Evolutionary conservation across 176 grass and related monocot species (phyloP), one percentile per base, ranked within the genome.

Genomic region (Oryza meyeriana): DNA sequence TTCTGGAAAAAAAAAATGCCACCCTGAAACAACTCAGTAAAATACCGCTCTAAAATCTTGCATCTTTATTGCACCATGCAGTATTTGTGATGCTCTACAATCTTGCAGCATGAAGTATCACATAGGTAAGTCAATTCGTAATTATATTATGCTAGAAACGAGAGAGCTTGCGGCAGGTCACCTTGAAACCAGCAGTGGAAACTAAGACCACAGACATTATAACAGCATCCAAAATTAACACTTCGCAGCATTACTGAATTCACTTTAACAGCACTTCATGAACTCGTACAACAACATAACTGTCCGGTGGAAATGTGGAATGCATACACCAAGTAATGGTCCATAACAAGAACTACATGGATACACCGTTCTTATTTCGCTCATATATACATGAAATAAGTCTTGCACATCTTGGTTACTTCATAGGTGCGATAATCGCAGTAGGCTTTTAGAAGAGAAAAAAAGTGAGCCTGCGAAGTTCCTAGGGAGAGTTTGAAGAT

Each of bases 261-360:
- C 35, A 41, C 34, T 35, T n/a, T 4, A 78, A 59, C 27, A 79
- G 44, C 44, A 24, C 42, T 67, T 73, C 67, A 67, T 66, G 42
- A 88, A 41, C 66, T 35, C 58, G 64, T 88, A 80, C 69, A 85
- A 85, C 63, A 76, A 38, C 42, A 81, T 64, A 71, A 34, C 20
- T 77, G 55, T 64, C 72, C 18, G 61, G 45, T 44, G 29, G 24
- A 48, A 45, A 48, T 48, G 45, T 48, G 45, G 16, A 24, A 74
- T 44, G 77, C 78, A 77, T 81, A 85, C 87, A 89, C 30, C 79
- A 64, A 78, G 73, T 71, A 41, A 78, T 64, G 72, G 65, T 82
- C 66, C 72, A 85, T 64, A 64, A 81, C n/a, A 70, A 81, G 33
- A 85, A 57, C 72, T 73, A 73, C 65, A 80, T 41, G 65, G 55